Evolutionary conservation across 169 alveolate species (phyloP).

Genomic region (Cytauxzoon felis): DNA sequence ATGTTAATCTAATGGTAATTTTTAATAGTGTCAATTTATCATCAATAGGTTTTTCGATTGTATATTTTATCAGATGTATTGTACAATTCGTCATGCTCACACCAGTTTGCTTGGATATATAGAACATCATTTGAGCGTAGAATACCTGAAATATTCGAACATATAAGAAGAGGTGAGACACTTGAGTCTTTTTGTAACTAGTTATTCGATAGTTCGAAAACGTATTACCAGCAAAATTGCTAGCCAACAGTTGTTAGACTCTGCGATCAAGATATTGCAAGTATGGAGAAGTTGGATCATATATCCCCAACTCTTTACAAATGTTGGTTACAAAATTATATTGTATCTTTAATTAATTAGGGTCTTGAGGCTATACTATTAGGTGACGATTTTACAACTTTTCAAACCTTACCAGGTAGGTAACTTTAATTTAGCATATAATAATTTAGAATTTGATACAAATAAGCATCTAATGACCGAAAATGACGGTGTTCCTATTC

Average conservation of each 20-base stretch:
- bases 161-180: constrained; percentile 16
- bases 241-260: constrained; percentile 29
- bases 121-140: constrained; percentile 38
- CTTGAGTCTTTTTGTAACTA: not conserved
- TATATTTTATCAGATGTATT: constrained; percentile 52
- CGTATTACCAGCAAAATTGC: constrained; percentile 45
- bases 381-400: constrained; percentile 23
- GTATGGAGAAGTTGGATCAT: constrained; percentile 56
- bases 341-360: not conserved
- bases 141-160: constrained; percentile 44
- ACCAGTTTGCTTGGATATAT: constrained; percentile 51
- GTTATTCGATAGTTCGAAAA: constrained; percentile 1
- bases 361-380: constrained; percentile 44
- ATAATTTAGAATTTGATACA: constrained; percentile 5
- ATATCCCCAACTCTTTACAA: constrained; percentile 28
- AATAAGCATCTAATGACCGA: not conserved
- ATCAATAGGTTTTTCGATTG: constrained; percentile 32
- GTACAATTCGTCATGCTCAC: constrained; percentile 51
- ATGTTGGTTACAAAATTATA: not conserved
- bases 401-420: constrained; percentile 21
- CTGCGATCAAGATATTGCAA: constrained; percentile 2
- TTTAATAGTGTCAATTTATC: not conserved
- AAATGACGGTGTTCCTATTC: constrained; percentile 35
- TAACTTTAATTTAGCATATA: not conserved
- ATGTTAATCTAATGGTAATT: constrained; percentile 31